A percentile compares a stretch with the other conserved stretches of the same genome.
phyloP scores from a whole-genome alignment of 257 asterid genomes.

The Scutellaria minor region DNA sequence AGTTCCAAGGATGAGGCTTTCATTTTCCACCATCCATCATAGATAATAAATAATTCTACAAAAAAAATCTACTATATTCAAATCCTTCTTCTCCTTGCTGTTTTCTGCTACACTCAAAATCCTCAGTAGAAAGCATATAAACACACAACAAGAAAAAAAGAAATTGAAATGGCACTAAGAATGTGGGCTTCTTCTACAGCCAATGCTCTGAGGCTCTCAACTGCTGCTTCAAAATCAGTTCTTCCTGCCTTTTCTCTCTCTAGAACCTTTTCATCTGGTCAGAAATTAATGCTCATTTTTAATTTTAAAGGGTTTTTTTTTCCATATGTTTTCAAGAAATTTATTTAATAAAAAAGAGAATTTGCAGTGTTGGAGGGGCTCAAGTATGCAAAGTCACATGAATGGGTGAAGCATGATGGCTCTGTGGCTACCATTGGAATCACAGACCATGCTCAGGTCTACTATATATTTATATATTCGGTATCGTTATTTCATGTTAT shows the following conservation, averaged over 20 bases:
- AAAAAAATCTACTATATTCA: slow-evolving; percentile 10
- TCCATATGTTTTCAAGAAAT: background rate
- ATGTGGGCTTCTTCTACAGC: slow-evolving; percentile 99
- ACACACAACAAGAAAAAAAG: background rate
- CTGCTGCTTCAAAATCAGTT: slow-evolving; percentile 45
- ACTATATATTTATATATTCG: background rate
- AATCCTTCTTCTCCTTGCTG: slow-evolving; percentile 20
- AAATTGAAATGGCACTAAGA: slow-evolving; percentile 67
- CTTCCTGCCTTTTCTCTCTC: slow-evolving; percentile 73
- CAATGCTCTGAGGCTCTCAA: slow-evolving; percentile 75
- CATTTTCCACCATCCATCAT: slow-evolving; percentile 70
- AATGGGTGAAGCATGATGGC: slow-evolving; percentile 96
- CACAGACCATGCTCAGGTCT: slow-evolving; percentile 92
- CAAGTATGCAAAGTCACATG: slow-evolving; percentile 81
- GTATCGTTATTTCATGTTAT: too few relatives aligned
- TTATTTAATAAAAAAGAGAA: background rate
- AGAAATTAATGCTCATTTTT: background rate
- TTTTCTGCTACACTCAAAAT: slow-evolving; percentile 13
- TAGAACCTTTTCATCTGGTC: slow-evolving; percentile 83
- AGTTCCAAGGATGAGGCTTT: slow-evolving; percentile 67
- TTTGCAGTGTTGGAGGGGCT: slow-evolving; percentile 74
- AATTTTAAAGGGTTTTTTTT: background rate
- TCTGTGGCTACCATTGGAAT: slow-evolving; percentile 81
- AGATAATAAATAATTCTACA: slow-evolving; percentile 46
- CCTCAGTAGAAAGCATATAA: background rate